Percentiles rank a stretch among this genome's conserved stretches.
These are phyloP conservation scores for Claviceps fusiformis DNA, from an alignment of 2,329 filamentous ascomycete genomes.

Conservation along the genomic window DNA sequence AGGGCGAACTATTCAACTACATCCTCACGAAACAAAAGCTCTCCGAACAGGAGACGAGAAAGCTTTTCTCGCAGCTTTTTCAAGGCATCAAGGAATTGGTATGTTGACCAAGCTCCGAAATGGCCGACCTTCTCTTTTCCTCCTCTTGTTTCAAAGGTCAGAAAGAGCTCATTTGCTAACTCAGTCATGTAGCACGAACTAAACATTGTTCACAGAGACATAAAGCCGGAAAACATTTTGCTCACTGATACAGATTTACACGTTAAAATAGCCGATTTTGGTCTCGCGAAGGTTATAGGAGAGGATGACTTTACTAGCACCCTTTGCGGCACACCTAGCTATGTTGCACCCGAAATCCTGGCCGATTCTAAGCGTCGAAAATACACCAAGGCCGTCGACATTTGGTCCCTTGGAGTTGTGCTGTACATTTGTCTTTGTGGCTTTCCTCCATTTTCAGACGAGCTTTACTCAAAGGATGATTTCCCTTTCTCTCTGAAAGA, in stretches of 20 bases:
- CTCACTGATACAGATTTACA: constrained; percentile 72
- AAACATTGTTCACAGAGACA: constrained; percentile 93
- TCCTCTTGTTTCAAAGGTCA: too few relatives aligned
- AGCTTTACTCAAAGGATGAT: constrained; percentile 58
- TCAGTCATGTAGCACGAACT: constrained; percentile 66
- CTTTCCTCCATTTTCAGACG: constrained; percentile 93
- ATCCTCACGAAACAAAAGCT: constrained; percentile 87
- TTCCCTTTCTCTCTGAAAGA: constrained; percentile 79
- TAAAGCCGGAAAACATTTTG: constrained; percentile 94
- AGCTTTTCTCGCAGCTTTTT: constrained; percentile 82
- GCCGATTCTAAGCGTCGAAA: constrained; percentile 68
- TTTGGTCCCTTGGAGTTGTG: constrained; percentile 96
- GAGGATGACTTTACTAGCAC: constrained; percentile 97
- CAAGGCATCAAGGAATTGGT: constrained; percentile 92
- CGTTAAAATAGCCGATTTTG: constrained; percentile 92
- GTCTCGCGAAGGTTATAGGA: constrained; percentile 93
- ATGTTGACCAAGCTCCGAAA: constrained; percentile 20
- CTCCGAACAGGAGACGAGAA: constrained; percentile 69
- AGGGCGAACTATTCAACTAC: constrained; percentile 91
- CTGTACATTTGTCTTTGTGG: constrained; percentile 95
- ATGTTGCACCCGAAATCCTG: constrained; percentile 91
- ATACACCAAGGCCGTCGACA: constrained; percentile 89
- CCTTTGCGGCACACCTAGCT: constrained; percentile 89
- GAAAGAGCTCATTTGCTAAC: background rate
- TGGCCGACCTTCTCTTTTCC: background rate